Evolutionary conservation across 2,329 filamentous ascomycete genomes (phyloP), one percentile per base, ranked within the genome.

Genomic region (Emmonsiellopsis sp.): DNA sequence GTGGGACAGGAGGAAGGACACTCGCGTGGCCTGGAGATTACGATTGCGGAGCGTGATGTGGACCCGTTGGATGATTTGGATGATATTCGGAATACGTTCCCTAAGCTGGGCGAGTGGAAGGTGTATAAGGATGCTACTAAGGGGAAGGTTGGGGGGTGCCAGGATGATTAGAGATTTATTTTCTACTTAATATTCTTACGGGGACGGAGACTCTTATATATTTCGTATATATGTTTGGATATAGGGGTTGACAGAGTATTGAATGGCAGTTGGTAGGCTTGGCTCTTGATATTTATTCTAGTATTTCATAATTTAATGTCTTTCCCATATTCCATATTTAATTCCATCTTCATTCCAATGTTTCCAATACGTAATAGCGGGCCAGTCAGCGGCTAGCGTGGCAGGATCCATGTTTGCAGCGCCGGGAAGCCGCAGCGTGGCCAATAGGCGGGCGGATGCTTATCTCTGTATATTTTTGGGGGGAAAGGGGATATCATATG

Each of bases 11-110:
- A 30, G 10, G 15, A n/a, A 5, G 50, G 30, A n/a, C n/a, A 20
- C 2, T 49, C 46, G 9, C 16, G 11, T 3, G 50, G 32, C 3
- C 20, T 52, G 50, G 31, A 52, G 42, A 52, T 52, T 37, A 45
- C 31, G 50, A 35, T 52, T 52, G 50, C 50, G 30, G 31, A 45
- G 31, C 38, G 50, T 43, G 50, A 52, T 35, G 42, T 52, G 5
- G 31, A 26, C 7, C 41, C 50, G 2, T 35, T 52, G 38, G 41
- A 26, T 20, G 50, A 35, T 8, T 31, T 45, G 13, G 50, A 46
- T 16, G 20, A 15, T 32, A 20, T 44, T 3, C 38, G 50, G 41
- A 32, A 52, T n/a, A 41, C 34, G 31, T 52, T 52, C 50, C 50
- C 50, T 4, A 32, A n/a, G 3, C 40, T 45, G 44, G 9, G 41